Conservation (phyloP, 2,329 filamentous ascomycete species). For the Ascochyta lentis region DNA sequence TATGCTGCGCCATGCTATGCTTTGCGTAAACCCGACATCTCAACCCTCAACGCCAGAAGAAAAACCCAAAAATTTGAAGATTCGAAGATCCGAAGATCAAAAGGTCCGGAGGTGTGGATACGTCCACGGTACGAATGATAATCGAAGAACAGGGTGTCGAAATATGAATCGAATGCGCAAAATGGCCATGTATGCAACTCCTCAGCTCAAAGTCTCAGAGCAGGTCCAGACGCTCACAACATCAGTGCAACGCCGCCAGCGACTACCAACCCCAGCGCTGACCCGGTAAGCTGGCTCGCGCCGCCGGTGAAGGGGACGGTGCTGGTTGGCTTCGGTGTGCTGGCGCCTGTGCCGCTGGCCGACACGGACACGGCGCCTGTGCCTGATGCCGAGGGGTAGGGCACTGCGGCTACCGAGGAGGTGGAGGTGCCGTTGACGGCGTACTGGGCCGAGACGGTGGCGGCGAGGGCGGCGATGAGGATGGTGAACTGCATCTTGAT, state of each 20-base stretch:
- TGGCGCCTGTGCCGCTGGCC: slow-evolving; percentile 18
- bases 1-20: too few relatives aligned
- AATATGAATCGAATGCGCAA: too few relatives aligned
- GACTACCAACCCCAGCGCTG: slow-evolving; percentile 36
- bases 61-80: too few relatives aligned
- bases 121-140: too few relatives aligned
- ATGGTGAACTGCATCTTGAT: slow-evolving; percentile 42
- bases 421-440: slow-evolving; percentile 34
- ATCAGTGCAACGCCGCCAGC: slow-evolving; percentile 44
- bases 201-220: too few relatives aligned
- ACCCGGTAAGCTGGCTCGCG: slow-evolving; percentile 34
- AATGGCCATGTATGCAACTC: too few relatives aligned
- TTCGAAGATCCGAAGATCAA: too few relatives aligned
- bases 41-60: too few relatives aligned
- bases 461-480: slow-evolving; percentile 35
- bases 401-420: slow-evolving; percentile 12
- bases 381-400: slow-evolving; percentile 36
- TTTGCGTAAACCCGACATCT: too few relatives aligned
- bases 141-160: too few relatives aligned
- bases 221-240: neutral
- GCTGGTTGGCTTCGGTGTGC: slow-evolving; percentile 20
- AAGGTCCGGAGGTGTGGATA: too few relatives aligned
- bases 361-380: slow-evolving; percentile 16
- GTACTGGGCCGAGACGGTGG: slow-evolving; percentile 36
- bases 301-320: slow-evolving; percentile 38